These are phyloP conservation scores for Tubosaeta brunneosetosa DNA, from an alignment of 768 basidiomycete genomes.

Conservation along the genomic window DNA sequence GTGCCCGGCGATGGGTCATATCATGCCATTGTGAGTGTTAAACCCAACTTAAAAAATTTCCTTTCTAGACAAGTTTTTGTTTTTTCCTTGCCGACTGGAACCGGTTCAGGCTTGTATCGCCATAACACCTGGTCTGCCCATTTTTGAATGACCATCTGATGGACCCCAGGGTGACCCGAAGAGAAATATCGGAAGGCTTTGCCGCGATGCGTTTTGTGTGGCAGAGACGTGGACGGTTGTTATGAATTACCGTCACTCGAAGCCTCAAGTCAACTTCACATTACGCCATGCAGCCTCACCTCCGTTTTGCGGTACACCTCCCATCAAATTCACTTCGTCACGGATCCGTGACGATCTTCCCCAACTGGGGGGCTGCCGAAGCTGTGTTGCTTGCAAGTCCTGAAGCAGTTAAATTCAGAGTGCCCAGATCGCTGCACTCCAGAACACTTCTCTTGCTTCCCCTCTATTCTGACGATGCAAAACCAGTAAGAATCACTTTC, in stretches of 20 bases:
- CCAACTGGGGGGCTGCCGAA: background rate
- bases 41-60: background rate
- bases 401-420: slow-evolving; percentile 10
- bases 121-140: background rate
- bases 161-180: background rate
- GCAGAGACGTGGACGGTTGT: background rate
- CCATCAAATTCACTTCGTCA: background rate
- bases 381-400: slow-evolving; percentile 11
- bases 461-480: slow-evolving; percentile 7
- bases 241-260: background rate
- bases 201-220: background rate
- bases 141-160: background rate
- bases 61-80: background rate
- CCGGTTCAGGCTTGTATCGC: background rate
- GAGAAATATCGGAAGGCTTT: background rate
- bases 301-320: background rate
- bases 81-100: background rate
- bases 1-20: slow-evolving; percentile 1
- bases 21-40: slow-evolving; percentile 3
- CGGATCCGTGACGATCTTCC: slow-evolving; percentile 1
- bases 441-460: background rate
- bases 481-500: slow-evolving; percentile 5
- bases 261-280: background rate
- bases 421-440: background rate
- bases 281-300: background rate